Percentiles rank a stretch among this genome's conserved stretches.
Conservation (phyloP, 352 stramenopile species). For the Blastocystis hominis region DNA sequence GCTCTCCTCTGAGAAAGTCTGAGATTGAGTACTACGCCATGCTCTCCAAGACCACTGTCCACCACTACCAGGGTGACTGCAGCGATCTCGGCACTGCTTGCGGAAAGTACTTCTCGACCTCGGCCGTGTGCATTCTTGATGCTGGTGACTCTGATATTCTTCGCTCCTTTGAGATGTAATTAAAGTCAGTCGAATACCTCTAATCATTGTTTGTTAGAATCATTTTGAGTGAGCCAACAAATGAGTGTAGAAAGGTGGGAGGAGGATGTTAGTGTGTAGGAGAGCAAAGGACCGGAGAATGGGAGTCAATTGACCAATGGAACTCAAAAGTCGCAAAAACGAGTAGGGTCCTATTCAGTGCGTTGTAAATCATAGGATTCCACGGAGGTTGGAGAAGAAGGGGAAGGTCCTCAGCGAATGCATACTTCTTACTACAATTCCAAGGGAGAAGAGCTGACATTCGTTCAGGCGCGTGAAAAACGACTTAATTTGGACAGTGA, state of each 20-base stretch:
- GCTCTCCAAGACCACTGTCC: constrained; percentile 91
- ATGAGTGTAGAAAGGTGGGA: neutral
- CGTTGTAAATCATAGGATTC: too few relatives aligned
- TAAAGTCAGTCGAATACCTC: neutral
- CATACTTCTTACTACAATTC: constrained; percentile 30
- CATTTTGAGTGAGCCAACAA: neutral
- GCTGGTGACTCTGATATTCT: constrained; percentile 97
- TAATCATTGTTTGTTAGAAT: constrained; percentile 3
- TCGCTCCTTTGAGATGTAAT: constrained; percentile 59
- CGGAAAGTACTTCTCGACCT: constrained; percentile 97
- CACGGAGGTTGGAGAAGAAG: neutral
- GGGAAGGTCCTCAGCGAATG: neutral
- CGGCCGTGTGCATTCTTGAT: constrained; percentile 86
- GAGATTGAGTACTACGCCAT: constrained; percentile 99
- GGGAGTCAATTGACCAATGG: neutral
- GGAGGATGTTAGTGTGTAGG: neutral
- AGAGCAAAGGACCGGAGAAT: neutral
- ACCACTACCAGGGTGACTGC: constrained; percentile 96
- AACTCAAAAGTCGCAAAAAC: neutral
- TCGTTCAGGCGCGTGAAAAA: constrained; percentile 63
- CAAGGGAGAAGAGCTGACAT: constrained; percentile 17
- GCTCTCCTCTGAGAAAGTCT: constrained; percentile 90
- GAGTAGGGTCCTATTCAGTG: neutral
- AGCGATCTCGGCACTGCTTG: constrained; percentile 95
- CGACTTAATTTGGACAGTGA: constrained; percentile 72